phyloP scores from a whole-genome alignment of 2,329 filamentous ascomycete genomes.

The Aspergillus glaucus region DNA sequence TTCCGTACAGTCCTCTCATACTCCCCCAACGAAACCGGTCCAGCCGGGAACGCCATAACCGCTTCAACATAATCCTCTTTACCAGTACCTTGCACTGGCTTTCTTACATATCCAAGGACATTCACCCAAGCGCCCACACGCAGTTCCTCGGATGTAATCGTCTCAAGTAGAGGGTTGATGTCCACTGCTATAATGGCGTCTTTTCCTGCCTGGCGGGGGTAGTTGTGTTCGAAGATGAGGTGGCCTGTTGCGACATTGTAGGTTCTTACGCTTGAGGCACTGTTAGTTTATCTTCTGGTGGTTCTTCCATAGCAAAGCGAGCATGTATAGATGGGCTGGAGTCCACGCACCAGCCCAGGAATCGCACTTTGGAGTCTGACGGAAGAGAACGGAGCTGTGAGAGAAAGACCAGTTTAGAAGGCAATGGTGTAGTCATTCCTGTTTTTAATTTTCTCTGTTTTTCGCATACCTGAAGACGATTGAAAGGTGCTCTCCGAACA shows the following conservation, averaged over 20 bases:
- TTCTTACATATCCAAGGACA: slow-evolving; percentile 70
- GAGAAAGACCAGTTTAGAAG: slow-evolving; percentile 61
- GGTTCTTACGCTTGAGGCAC: slow-evolving; percentile 47
- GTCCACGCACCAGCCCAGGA: slow-evolving; percentile 74
- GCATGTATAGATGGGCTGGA: background rate
- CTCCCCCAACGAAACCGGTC: slow-evolving; percentile 61
- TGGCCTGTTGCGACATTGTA: slow-evolving; percentile 54
- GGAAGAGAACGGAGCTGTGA: slow-evolving; percentile 49
- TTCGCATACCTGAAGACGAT: background rate
- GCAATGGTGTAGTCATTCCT: slow-evolving; percentile 50
- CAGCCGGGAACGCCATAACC: slow-evolving; percentile 69
- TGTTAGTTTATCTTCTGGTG: background rate
- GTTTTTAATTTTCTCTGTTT: background rate
- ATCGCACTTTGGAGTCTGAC: slow-evolving; percentile 74
- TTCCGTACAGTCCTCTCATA: slow-evolving; percentile 60
- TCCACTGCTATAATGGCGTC: slow-evolving; percentile 56
- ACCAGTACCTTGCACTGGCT: slow-evolving; percentile 2
- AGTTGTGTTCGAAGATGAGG: slow-evolving; percentile 63
- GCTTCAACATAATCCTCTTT: slow-evolving; percentile 57
- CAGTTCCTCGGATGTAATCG: slow-evolving; percentile 57
- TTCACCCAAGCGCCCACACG: slow-evolving; percentile 82
- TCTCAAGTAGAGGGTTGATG: slow-evolving; percentile 63
- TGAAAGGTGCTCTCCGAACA: background rate
- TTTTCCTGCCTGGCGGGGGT: slow-evolving; percentile 35
- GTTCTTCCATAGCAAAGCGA: background rate